These are phyloP conservation scores for Penicillium concentricum DNA, from an alignment of 2,329 filamentous ascomycete species.

Conservation along the genomic window DNA sequence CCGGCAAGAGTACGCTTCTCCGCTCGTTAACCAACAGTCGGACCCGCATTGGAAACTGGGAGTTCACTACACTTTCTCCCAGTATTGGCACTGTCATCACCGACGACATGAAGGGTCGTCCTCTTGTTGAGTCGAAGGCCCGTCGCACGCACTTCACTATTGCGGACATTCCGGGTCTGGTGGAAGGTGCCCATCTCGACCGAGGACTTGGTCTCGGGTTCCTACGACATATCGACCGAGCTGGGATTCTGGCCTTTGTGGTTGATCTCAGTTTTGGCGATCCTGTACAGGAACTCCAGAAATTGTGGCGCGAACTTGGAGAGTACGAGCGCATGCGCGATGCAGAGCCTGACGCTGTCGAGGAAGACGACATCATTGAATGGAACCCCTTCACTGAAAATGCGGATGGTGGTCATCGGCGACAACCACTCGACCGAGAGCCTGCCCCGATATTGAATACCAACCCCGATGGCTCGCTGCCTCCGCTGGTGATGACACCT, in stretches of 20 bases:
- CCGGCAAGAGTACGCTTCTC: slow-evolving; percentile 90
- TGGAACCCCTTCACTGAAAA: slow-evolving; percentile 42
- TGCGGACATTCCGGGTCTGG: slow-evolving; percentile 91
- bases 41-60: slow-evolving; percentile 89
- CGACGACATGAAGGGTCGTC: slow-evolving; percentile 79
- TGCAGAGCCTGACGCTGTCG: slow-evolving; percentile 64
- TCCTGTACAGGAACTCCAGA: slow-evolving; percentile 73
- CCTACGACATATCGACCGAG: slow-evolving; percentile 89
- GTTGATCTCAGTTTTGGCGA: slow-evolving; percentile 79
- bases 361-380: slow-evolving; percentile 50
- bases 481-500: slow-evolving; percentile 57
- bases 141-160: slow-evolving; percentile 81
- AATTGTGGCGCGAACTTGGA: slow-evolving; percentile 86
- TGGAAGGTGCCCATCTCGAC: slow-evolving; percentile 89
- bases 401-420: slow-evolving; percentile 22
- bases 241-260: slow-evolving; percentile 89
- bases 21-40: slow-evolving; percentile 84
- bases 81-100: slow-evolving; percentile 95
- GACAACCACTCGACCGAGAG: slow-evolving; percentile 1
- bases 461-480: slow-evolving; percentile 33
- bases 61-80: slow-evolving; percentile 91
- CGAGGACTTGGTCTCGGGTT: slow-evolving; percentile 89
- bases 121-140: slow-evolving; percentile 53
- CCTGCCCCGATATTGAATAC: slow-evolving; percentile 10
- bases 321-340: slow-evolving; percentile 82